Base-by-base conservation (phyloP, 2,329 filamentous ascomycete species). In the Nigrospora sphaerica region DNA sequence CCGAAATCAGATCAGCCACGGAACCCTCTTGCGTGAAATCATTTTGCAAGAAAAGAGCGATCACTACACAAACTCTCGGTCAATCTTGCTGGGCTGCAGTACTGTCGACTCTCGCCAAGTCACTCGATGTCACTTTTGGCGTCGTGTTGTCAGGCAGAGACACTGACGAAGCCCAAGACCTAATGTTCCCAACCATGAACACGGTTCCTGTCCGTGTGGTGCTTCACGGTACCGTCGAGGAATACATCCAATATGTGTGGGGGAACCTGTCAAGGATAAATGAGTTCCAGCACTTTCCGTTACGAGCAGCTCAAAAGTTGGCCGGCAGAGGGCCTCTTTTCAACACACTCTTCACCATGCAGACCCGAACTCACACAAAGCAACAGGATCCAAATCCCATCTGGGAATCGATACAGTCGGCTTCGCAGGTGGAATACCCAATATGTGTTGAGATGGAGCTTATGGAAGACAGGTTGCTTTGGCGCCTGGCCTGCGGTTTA, bases 161-260 rank as follows among this genome's bases (percentile, higher is more conserved):
- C 47, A 81, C 80, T 11, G 83, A 86, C 39, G 75, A 78, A 14
- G 77, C 81, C 0, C 78, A 86, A 38, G 64, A 78, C 23, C 65
- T 92, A 12, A 73, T 91, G 59, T 96, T 95, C 57, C 92, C 91
- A 0, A 88, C 86, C 0, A 95, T 96, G 87, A 96, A 95, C 58
- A 95, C 91, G 0, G 82, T 95, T 0, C 79, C 85, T 0, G 72
- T 95, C 9, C 77, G 90, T 12, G 77, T 77, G 2, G 73, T 91
- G 3, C 62, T 95, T 3, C 86, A 93, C 55, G 88, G 88, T 2
- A 81, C 74, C 0, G 67, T 77, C 0, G 52, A 62, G 1, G 75
- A 82, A 1, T 83, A 95, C 66, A 66, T 95, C 28, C 73, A 70
- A 12, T 86, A 91, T 57, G 74, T 90, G 52, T 89, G 95, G 58